A percentile compares a stretch with the other conserved stretches of the same genome.
Evolutionary conservation across 768 basidiomycete genomes (phyloP).

Genomic region (Leucosporidium creatinivorum): DNA sequence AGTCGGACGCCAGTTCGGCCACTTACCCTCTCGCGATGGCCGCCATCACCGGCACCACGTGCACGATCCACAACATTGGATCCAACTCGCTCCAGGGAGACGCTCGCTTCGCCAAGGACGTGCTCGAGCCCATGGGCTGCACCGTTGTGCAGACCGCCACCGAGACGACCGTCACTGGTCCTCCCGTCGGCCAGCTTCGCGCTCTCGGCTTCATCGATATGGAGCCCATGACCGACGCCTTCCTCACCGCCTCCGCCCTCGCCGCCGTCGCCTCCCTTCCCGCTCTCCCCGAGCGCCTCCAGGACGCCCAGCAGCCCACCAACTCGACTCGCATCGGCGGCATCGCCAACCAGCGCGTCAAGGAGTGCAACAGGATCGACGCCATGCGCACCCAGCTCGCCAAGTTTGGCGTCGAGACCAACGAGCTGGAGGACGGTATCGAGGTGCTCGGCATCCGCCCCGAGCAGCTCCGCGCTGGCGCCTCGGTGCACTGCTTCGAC

Average conservation of each 20-base stretch:
- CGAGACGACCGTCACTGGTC: slow-evolving; percentile 86
- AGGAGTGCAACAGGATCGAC: slow-evolving; percentile 92
- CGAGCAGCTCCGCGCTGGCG: slow-evolving; percentile 57
- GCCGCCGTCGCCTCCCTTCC: slow-evolving; percentile 65
- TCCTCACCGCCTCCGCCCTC: slow-evolving; percentile 86
- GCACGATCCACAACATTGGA: slow-evolving; percentile 89
- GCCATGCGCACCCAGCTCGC: slow-evolving; percentile 96
- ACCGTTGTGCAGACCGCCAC: slow-evolving; percentile 75
- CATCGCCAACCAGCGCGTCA: slow-evolving; percentile 96
- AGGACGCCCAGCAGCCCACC: slow-evolving; percentile 24
- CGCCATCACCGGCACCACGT: slow-evolving; percentile 91
- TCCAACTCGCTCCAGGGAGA: slow-evolving; percentile 90
- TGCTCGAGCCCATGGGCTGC: slow-evolving; percentile 93
- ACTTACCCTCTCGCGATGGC: slow-evolving; percentile 97
- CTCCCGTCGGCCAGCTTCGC: slow-evolving; percentile 68
- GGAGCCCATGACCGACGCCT: slow-evolving; percentile 99
- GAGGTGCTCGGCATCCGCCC: slow-evolving; percentile 75
- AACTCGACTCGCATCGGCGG: slow-evolving; percentile 75
- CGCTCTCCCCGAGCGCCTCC: slow-evolving; percentile 41
- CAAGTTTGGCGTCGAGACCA: slow-evolving; percentile 88
- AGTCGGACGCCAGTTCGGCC: slow-evolving; percentile 83
- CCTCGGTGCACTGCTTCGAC: slow-evolving; percentile 88
- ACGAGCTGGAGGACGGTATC: slow-evolving; percentile 86
- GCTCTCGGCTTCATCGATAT: slow-evolving; percentile 85
- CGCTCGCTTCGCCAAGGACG: slow-evolving; percentile 85